Evolutionary conservation across 345 rosid species (phyloP).

Genomic region (Abelmoschus esculentus): DNA sequence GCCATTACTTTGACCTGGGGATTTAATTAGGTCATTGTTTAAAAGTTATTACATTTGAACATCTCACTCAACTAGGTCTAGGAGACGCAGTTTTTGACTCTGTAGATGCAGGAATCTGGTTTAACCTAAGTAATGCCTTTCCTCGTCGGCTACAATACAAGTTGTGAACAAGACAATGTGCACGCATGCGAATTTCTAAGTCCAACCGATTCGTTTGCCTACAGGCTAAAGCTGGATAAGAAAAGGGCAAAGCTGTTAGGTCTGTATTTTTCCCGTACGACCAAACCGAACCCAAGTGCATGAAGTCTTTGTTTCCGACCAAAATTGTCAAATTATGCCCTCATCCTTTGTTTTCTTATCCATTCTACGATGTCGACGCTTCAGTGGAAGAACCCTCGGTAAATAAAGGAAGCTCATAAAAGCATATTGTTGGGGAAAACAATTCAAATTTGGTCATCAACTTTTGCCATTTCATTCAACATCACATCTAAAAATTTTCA

Average conservation of each 20-base stretch:
- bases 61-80: background rate
- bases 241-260: background rate
- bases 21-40: background rate
- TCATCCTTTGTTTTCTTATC: background rate
- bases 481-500: background rate
- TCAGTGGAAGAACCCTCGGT: background rate
- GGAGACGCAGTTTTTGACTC: slow-evolving; percentile 5
- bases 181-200: background rate
- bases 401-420: background rate
- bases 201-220: background rate
- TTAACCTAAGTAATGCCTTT: no score
- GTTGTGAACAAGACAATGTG: background rate
- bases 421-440: background rate
- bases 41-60: background rate
- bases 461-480: background rate
- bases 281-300: background rate
- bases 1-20: slow-evolving; percentile 1
- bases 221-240: no score
- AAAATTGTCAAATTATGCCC: slow-evolving; percentile 3
- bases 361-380: background rate
- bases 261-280: background rate
- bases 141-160: no score
- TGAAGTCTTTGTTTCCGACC: background rate
- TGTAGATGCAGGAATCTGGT: background rate
- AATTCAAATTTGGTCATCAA: background rate